Evolutionary conservation across 495 filamentous ascomycete species (phyloP).

Genomic region (Lichina pygmaea): DNA sequence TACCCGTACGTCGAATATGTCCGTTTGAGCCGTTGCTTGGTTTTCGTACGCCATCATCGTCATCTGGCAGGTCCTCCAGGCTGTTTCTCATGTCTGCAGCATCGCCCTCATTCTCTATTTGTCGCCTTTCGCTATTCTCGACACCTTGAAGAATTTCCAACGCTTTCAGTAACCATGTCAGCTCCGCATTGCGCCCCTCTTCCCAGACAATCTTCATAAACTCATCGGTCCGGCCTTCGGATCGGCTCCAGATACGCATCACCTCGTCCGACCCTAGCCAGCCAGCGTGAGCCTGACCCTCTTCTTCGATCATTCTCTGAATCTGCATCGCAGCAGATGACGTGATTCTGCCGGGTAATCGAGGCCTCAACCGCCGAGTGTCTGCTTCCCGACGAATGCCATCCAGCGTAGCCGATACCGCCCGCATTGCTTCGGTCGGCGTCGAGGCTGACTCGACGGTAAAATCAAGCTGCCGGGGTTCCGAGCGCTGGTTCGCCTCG

Average conservation of each 20-base stretch:
- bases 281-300: not conserved
- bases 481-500: not conserved
- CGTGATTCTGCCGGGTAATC: conserved; percentile 6
- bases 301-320: conserved; percentile 15
- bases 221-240: conserved; percentile 3
- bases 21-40: no score
- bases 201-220: conserved; percentile 3
- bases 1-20: no score
- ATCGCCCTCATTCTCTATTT: not conserved
- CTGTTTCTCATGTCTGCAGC: not conserved
- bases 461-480: no score
- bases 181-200: conserved; percentile 1
- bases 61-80: not conserved
- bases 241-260: conserved; percentile 8
- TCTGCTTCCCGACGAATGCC: not conserved
- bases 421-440: not conserved
- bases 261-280: conserved; percentile 7
- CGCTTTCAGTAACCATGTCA: conserved; percentile 2
- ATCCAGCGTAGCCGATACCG: not conserved
- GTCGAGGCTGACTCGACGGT: not conserved
- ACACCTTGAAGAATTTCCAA: not conserved
- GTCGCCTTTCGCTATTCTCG: not conserved
- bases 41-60: no score
- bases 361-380: not conserved
- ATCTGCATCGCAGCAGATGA: conserved; percentile 14